These are phyloP conservation scores for Cercospora sp. DNA, from an alignment of 2,329 filamentous ascomycete genomes.

Conservation along the genomic window DNA sequence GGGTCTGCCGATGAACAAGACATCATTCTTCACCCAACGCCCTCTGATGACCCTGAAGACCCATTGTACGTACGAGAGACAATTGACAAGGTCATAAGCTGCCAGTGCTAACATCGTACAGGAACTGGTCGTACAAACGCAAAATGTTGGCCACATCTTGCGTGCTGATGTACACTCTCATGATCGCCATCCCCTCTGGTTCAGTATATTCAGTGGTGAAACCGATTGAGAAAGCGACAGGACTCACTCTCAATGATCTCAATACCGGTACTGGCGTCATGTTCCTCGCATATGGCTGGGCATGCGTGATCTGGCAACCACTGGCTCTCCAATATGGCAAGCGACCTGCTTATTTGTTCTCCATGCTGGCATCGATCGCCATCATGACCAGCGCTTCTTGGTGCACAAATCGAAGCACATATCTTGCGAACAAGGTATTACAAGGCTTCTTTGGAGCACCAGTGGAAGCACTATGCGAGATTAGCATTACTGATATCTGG, in stretches of 20 bases:
- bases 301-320: constrained; percentile 54
- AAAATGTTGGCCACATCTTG: constrained; percentile 47
- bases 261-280: constrained; percentile 54
- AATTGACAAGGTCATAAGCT: no score
- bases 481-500: constrained; percentile 30
- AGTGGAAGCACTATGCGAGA: constrained; percentile 50
- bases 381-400: constrained; percentile 48
- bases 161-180: constrained; percentile 47
- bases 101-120: not conserved
- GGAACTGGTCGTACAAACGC: constrained; percentile 48
- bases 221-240: constrained; percentile 50
- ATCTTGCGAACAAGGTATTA: constrained; percentile 50
- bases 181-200: constrained; percentile 51
- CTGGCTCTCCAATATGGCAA: constrained; percentile 55
- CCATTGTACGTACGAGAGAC: constrained; percentile 35
- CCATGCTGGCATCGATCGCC: constrained; percentile 43
- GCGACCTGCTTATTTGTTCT: constrained; percentile 49
- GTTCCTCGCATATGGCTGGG: constrained; percentile 54
- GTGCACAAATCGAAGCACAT: constrained; percentile 48
- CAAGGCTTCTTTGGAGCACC: constrained; percentile 52
- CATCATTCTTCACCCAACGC: constrained; percentile 44
- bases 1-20: constrained; percentile 35
- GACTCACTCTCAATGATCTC: constrained; percentile 47
- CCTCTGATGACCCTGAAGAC: constrained; percentile 49
- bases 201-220: constrained; percentile 53